A percentile compares a stretch with the other conserved stretches of the same genome.
phyloP scores from a whole-genome alignment of 2,329 filamentous ascomycete genomes.

The Huntiella abstrusa region DNA sequence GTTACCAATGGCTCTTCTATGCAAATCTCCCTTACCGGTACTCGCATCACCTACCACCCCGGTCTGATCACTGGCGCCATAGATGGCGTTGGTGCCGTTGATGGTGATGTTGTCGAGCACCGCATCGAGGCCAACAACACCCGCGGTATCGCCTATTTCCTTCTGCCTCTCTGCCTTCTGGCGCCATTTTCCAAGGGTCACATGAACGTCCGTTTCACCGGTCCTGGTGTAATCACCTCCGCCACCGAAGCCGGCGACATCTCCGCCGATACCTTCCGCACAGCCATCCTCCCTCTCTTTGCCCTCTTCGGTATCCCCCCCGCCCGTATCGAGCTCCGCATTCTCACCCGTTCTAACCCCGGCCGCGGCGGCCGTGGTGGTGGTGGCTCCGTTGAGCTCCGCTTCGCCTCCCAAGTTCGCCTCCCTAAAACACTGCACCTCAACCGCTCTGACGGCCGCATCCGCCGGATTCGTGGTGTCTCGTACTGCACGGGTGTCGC shows the following conservation, averaged over 20 bases:
- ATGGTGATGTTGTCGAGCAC: conserved; percentile 63
- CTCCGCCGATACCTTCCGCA: conserved; percentile 82
- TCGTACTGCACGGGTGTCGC: conserved; percentile 86
- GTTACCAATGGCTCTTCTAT: conserved; percentile 90
- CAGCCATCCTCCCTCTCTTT: conserved; percentile 77
- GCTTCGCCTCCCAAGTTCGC: conserved; percentile 84
- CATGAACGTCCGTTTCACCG: conserved; percentile 77
- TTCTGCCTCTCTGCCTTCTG: conserved; percentile 73
- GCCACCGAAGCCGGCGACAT: conserved; percentile 71
- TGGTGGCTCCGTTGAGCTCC: conserved; percentile 78
- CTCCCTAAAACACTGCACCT: conserved; percentile 88
- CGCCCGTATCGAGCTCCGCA: conserved; percentile 66
- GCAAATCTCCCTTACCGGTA: conserved; percentile 92
- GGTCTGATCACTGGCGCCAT: conserved; percentile 79
- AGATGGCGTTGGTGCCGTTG: conserved; percentile 50
- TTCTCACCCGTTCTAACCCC: conserved; percentile 62
- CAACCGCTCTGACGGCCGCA: conserved; percentile 58
- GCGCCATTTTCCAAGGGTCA: conserved; percentile 85
- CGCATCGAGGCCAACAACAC: conserved; percentile 57
- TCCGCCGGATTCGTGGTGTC: conserved; percentile 80
- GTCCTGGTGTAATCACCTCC: conserved; percentile 80
- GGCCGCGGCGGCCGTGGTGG: conserved; percentile 60
- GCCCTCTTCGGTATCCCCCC: conserved; percentile 69
- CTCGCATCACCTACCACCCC: conserved; percentile 77
- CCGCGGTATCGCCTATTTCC: conserved; percentile 76